These are phyloP conservation scores for Graphilbum ipis-grandicollis DNA, from an alignment of 2,329 filamentous ascomycete genomes.

Conservation along the genomic window DNA sequence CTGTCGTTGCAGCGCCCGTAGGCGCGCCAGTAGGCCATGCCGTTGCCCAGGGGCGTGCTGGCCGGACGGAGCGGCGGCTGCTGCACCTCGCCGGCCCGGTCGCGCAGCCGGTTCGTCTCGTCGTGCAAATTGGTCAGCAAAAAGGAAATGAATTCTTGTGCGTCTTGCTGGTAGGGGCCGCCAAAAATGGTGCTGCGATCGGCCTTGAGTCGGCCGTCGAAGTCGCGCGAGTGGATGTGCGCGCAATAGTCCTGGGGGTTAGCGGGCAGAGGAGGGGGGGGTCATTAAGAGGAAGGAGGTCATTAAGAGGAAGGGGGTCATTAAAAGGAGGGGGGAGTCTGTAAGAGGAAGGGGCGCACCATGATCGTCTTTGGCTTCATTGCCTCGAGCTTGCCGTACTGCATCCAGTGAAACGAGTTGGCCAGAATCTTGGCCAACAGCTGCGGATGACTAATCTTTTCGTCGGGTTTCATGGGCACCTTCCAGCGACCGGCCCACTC, in stretches of 20 bases:
- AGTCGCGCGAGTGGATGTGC: constrained; percentile 34
- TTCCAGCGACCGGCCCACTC: constrained; percentile 47
- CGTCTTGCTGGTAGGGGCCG: constrained; percentile 68
- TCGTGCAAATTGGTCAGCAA: constrained; percentile 67
- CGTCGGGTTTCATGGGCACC: constrained; percentile 46
- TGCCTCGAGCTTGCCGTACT: constrained; percentile 26
- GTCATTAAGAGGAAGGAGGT: too few species aligned
- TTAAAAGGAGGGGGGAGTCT: too few species aligned
- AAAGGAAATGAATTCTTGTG: constrained; percentile 77
- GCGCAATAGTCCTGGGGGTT: constrained; percentile 38
- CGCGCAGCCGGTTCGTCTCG: constrained; percentile 54
- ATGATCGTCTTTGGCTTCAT: constrained; percentile 40
- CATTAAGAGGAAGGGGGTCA: too few species aligned
- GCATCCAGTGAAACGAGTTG: constrained; percentile 40
- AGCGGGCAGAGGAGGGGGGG: too few species aligned
- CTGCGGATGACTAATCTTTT: constrained; percentile 34
- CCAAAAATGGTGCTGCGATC: constrained; percentile 39
- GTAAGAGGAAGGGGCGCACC: too few species aligned
- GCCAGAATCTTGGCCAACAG: constrained; percentile 42
- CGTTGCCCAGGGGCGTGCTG: constrained; percentile 29
- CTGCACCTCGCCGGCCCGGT: constrained; percentile 15
- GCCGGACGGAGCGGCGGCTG: constrained; percentile 13
- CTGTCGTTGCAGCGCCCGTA: constrained; percentile 55
- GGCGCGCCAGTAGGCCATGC: constrained; percentile 55
- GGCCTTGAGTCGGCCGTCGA: constrained; percentile 11